Evolutionary conservation across 2,329 filamentous ascomycete genomes (phyloP).

Genomic region (Cladosporium sphaerospermum): DNA sequence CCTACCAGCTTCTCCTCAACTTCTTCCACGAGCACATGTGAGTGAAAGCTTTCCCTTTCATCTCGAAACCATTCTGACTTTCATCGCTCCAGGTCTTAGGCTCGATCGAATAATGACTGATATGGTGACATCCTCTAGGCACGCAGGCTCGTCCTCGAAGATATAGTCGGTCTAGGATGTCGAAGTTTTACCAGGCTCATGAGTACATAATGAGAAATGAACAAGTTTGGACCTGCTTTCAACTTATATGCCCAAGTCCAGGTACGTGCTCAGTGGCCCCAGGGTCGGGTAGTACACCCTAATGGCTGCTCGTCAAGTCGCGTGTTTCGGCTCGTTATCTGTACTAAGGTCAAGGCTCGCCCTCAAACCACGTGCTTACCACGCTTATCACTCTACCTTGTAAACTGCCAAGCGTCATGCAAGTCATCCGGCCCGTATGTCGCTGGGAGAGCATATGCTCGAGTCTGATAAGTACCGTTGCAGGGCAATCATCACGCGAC

Average conservation of each 20-base stretch:
- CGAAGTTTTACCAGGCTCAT: neutral
- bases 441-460: neutral
- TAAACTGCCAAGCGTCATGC: neutral
- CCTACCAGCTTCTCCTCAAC: conserved; percentile 43
- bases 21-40: conserved; percentile 50
- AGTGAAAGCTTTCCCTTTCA: conserved; percentile 21
- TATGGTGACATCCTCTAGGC: neutral
- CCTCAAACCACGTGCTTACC: conserved; percentile 1
- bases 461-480: neutral
- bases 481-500: neutral
- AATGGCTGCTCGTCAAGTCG: neutral
- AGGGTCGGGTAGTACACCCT: neutral
- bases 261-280: too few relatives aligned
- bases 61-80: conserved; percentile 2
- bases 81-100: neutral
- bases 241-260: too few relatives aligned
- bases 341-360: neutral
- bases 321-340: neutral
- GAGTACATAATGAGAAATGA: conserved; percentile 5
- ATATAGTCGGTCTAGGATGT: neutral
- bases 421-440: conserved; percentile 4
- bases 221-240: neutral
- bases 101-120: neutral
- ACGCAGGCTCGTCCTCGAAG: conserved; percentile 1
- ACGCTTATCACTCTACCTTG: neutral